Base-by-base conservation (phyloP, 2,329 filamentous ascomycete genomes). In the Tolypocladium ophioglossoides region DNA sequence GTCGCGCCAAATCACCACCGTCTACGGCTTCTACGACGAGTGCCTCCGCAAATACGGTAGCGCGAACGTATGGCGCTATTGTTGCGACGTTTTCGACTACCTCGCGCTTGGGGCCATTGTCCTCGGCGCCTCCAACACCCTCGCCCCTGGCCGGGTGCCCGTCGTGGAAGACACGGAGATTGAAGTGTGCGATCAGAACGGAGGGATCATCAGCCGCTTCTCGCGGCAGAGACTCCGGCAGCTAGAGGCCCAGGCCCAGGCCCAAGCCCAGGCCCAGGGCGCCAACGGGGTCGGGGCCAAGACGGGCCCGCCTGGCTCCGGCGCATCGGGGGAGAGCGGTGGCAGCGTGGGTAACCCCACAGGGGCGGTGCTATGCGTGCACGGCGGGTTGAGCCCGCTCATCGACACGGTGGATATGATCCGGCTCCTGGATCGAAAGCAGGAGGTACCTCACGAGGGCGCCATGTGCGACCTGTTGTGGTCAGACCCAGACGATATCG, bases 381-480 rank as follows among this genome's bases (percentile, higher is more conserved):
- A 99, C 68, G 94, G 94, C 55, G 94, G 94, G 2, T 77, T 99
- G 9, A 94, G 87, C 24, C 94, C 94, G 1, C 77, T 96, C 12
- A 89, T 99, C 56, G 91, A 97, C 68, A 89, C 84, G 27, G 87
- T 99, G 49, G 92, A 99, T 68, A 96, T 96, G 72, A 99, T 99
- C 67, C 83, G 94, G 24, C 78, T 97, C 16, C 82, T 99, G 24
- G 95, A 99, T 69, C 85, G 92, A 58, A 97, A 97, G 71, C 94
- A 99, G 73, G 94, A 99, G 73, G 94, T 99, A 0, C 94, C 94
- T 0, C 94, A 99, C 67, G 94, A 99, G 74, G 94, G 94, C 54
- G 91, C 94, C 66, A 99, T 99, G 94, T 99, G 94, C 72, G 94
- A 99, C 70, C 78, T 99, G 1, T 80, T 99, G 3, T 99, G 94